Evolutionary conservation across 139 green algal genomes (phyloP), one percentile per base, ranked within the genome.

Genomic region (Coelastrella sp.): DNA sequence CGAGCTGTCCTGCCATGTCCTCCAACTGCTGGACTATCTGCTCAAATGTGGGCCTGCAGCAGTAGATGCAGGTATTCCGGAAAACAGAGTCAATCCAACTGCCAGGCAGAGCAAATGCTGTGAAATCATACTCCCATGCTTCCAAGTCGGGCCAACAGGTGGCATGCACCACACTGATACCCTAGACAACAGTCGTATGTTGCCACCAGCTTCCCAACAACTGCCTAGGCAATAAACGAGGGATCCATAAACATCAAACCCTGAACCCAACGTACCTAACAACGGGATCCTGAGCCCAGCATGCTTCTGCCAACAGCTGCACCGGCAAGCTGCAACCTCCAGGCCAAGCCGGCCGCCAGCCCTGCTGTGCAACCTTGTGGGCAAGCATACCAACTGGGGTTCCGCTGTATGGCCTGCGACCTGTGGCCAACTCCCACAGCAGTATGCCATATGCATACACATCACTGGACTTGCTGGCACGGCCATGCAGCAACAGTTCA

Each of bases 391-490:
- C 87, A 7, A 90, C 79, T 0, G 92, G 92, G 1, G 88, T 83
- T 73, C 90, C 90, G 65, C 86, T 91, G 90, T 91, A 94, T 19
- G 92, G 88, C 56, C 89, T 84, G 7, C 85, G 83, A 11, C 77
- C 92, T 3, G 92, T 92, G 75, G 57, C 47, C 47, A 92, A 64
- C 91, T 93, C 86, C 86, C 87, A 93, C 64, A 93, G 75, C 73
- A 93, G 47, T 10, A 93, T 86, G 64, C 87, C 93, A 71, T 92
- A 95, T 0, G 91, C 80, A 32, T 92, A 95, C 77, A 95, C 93
- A 73, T 95, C 93, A 8, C 61, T 83, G 5, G 85, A 73, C 20
- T 85, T 90, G 80, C 59, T 88, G 14, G 91, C 85, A 16, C 17
- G 73, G 47, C 93, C 93, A n/a, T 90, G 73, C 65, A 92, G 74